Evolutionary conservation across 108 stramenopile species (phyloP).

Genomic region (Aurantiochytrium sp.): DNA sequence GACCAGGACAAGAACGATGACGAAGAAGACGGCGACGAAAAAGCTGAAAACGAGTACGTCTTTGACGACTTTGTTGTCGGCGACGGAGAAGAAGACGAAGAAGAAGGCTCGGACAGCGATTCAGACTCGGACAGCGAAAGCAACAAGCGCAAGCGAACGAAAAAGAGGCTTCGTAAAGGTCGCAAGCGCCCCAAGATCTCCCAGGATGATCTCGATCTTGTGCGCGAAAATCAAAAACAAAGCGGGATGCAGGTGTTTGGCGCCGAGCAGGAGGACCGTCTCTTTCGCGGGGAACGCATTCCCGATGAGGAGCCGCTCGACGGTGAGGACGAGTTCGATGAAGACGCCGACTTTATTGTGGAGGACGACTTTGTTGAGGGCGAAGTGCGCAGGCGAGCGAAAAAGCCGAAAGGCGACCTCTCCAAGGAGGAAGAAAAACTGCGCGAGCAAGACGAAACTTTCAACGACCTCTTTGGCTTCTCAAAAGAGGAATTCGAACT

Average conservation of each 20-base stretch:
- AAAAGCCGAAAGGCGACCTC: background rate
- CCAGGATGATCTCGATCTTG: background rate
- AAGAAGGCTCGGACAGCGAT: background rate
- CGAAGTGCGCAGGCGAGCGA: background rate
- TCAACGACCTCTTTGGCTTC: background rate
- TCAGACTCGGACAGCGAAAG: background rate
- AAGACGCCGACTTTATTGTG: conserved; percentile 5
- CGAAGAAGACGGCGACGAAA: background rate
- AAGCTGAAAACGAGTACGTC: background rate
- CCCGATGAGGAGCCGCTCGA: background rate
- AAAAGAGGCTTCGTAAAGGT: background rate
- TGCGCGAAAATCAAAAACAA: background rate
- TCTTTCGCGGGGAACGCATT: background rate
- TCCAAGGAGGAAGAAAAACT: background rate
- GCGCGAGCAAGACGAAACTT: background rate
- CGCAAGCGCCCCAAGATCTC: background rate
- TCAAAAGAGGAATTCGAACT: background rate
- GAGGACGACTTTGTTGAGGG: background rate
- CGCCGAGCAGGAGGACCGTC: background rate
- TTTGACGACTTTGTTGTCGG: background rate
- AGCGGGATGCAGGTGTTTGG: background rate
- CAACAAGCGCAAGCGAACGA: background rate
- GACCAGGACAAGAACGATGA: background rate
- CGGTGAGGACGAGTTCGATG: background rate
- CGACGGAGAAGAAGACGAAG: background rate